phyloP scores from a whole-genome alignment of 2,329 filamentous ascomycete genomes.

The Lasiodiplodia hormozganensis region DNA sequence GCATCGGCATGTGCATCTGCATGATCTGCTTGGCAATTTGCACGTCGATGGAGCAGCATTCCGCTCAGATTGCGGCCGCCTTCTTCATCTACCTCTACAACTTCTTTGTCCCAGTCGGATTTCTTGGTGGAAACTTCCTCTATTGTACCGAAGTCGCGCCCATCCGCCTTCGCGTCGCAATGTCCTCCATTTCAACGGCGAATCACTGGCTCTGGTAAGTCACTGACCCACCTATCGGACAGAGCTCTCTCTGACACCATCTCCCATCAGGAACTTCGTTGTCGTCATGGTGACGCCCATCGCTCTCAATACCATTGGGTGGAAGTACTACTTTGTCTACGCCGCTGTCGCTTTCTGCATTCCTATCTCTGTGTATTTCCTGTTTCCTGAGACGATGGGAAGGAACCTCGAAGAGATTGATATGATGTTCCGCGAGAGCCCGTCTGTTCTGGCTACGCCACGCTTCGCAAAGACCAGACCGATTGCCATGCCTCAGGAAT shows the following conservation, averaged over 20 bases:
- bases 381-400: constrained; percentile 59
- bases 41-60: constrained; percentile 56
- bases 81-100: constrained; percentile 67
- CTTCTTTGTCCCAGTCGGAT: constrained; percentile 66
- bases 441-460: constrained; percentile 37
- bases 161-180: constrained; percentile 58
- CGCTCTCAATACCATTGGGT: constrained; percentile 59
- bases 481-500: constrained; percentile 23
- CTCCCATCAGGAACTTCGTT: constrained; percentile 48
- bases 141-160: constrained; percentile 67
- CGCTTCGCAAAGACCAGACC: constrained; percentile 28
- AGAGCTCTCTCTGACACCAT: neutral
- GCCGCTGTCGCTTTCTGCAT: constrained; percentile 55
- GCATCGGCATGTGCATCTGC: constrained; percentile 60
- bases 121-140: constrained; percentile 65
- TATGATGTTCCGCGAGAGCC: constrained; percentile 51
- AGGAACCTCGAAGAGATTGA: constrained; percentile 55
- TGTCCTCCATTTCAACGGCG: constrained; percentile 63
- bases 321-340: constrained; percentile 60
- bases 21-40: constrained; percentile 62
- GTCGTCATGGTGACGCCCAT: constrained; percentile 55
- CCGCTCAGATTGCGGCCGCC: constrained; percentile 59
- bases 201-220: constrained; percentile 60
- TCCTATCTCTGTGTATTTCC: constrained; percentile 53
- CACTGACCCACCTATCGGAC: no score